These are phyloP conservation scores for Pouteria glomerata DNA, from an alignment of 148 eudicot species.

Conservation along the genomic window DNA sequence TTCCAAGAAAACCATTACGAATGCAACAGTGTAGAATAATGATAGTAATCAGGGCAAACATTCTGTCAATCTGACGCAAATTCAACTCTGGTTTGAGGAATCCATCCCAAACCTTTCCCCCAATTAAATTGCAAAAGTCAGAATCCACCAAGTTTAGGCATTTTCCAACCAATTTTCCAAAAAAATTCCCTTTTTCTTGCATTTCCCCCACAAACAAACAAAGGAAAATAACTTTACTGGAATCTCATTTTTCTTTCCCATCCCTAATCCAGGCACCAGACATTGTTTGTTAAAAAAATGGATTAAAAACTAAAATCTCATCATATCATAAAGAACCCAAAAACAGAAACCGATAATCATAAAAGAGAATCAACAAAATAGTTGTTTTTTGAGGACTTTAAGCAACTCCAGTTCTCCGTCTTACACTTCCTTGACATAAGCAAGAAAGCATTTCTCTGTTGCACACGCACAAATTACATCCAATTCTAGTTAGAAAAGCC, in stretches of 20 bases:
- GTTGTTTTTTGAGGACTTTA: not conserved
- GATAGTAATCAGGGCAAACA: not conserved
- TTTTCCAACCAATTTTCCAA: not conserved
- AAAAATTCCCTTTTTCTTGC: not conserved
- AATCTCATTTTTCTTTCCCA: slow-evolving; percentile 2
- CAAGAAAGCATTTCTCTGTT: not conserved
- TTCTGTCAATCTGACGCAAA: not conserved
- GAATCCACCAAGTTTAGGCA: not conserved
- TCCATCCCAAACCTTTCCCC: not conserved
- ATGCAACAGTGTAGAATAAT: not conserved
- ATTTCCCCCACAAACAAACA: not conserved
- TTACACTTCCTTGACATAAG: not conserved
- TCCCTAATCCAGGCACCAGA: not conserved
- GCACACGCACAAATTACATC: not conserved
- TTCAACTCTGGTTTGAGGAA: not conserved
- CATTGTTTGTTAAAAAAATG: not conserved
- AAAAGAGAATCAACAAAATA: not conserved
- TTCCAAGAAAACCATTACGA: not conserved
- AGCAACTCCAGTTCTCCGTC: not conserved
- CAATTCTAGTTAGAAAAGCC: not conserved
- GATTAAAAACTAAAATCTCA: too few relatives aligned
- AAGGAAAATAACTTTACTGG: not conserved
- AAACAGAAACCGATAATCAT: not conserved
- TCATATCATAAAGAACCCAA: not conserved
- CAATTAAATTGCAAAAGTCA: not conserved